These are phyloP conservation scores for Hordeum vulgare DNA, from an alignment of 176 grass and related monocot species.

Conservation along the genomic window DNA sequence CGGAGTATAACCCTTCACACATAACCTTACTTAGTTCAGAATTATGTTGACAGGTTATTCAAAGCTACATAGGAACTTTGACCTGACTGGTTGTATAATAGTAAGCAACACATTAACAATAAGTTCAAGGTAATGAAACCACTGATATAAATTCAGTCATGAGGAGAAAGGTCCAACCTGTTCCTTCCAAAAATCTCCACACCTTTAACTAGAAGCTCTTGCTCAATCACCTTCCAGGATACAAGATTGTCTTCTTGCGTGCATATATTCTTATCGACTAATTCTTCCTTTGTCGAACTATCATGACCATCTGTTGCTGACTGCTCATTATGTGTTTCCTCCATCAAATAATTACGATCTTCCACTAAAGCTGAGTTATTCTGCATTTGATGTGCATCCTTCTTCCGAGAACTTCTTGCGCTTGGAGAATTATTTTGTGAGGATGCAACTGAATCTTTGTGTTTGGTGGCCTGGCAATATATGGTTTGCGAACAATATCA, in stretches of 20 bases:
- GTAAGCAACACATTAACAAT: neutral
- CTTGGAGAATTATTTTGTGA: constrained; percentile 44
- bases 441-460: constrained; percentile 58
- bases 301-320: constrained; percentile 50
- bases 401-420: constrained; percentile 49
- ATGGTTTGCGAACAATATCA: neutral
- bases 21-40: constrained; percentile 1
- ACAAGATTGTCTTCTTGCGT: constrained; percentile 41
- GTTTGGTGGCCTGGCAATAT: constrained; percentile 43
- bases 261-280: constrained; percentile 58
- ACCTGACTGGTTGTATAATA: neutral
- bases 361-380: constrained; percentile 42
- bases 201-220: constrained; percentile 87
- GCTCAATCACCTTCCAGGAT: constrained; percentile 79
- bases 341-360: constrained; percentile 46
- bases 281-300: constrained; percentile 67
- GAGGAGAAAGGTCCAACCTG: constrained; percentile 38
- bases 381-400: constrained; percentile 34
- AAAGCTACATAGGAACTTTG: neutral
- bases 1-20: neutral
- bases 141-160: neutral
- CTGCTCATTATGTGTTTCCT: constrained; percentile 31
- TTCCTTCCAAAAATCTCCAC: constrained; percentile 92
- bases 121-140: neutral
- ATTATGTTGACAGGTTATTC: neutral